A percentile compares a stretch with the other conserved stretches of the same genome.
These are phyloP conservation scores for Helenozyma rhizophorensis DNA, from an alignment of 805 yeast species.

Conservation along the genomic window DNA sequence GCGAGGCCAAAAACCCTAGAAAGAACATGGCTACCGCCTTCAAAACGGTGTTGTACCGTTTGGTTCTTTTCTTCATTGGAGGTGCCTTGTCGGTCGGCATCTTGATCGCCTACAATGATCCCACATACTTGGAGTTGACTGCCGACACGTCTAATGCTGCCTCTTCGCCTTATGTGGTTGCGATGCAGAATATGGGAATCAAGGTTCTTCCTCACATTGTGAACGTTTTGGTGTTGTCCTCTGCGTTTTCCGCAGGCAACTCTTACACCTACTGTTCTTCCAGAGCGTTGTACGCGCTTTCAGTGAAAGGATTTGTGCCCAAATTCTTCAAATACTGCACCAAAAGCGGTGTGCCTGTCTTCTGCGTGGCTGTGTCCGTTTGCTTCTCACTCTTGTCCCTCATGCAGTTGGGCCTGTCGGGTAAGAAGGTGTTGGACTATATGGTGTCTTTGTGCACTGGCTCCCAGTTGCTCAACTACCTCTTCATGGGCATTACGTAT, in stretches of 20 bases:
- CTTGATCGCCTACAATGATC: conserved; percentile 23
- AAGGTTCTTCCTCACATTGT: conserved; percentile 16
- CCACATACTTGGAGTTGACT: conserved; percentile 12
- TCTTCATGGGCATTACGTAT: conserved; percentile 17
- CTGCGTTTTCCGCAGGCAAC: conserved; percentile 19
- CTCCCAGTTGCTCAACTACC: conserved; percentile 18
- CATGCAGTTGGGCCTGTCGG: conserved; percentile 16
- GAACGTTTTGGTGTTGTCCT: conserved; percentile 14
- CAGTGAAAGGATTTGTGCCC: conserved; percentile 17
- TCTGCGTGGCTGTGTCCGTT: conserved; percentile 15
- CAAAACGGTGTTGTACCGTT: conserved; percentile 40
- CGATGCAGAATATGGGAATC: conserved; percentile 17
- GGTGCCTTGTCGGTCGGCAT: conserved; percentile 41
- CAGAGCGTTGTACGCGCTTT: conserved; percentile 16
- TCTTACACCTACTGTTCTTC: conserved; percentile 19
- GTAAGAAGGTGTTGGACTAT: conserved; percentile 14
- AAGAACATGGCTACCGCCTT: conserved; percentile 36
- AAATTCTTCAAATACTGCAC: conserved; percentile 13
- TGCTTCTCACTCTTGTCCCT: conserved; percentile 17
- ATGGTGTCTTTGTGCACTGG: conserved; percentile 21
- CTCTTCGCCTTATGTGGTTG: conserved; percentile 19
- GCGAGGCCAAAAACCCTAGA: conserved; percentile 42
- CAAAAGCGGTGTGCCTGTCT: conserved; percentile 16
- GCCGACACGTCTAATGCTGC: conserved; percentile 15
- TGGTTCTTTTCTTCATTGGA: conserved; percentile 42